Evolutionary conservation across 1,139 yeast species (phyloP).

Genomic region (Saccharomyces hybrid): DNA sequence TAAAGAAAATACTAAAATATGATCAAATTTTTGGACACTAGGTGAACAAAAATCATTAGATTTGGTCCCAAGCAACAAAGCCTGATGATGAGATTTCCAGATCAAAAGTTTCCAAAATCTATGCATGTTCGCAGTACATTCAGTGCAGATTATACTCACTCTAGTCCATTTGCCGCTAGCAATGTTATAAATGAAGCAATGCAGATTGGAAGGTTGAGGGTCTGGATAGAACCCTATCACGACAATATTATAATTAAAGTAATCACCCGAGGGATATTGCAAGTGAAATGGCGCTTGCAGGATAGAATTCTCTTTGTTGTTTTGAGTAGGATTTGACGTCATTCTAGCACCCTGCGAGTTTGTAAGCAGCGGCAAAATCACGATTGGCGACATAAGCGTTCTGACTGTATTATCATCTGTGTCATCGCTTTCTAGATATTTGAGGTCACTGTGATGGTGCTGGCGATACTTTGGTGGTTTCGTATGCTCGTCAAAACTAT

Average conservation of each 20-base stretch:
- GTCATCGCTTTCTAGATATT: background rate
- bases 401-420: slow-evolving; percentile 1
- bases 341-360: slow-evolving; percentile 30
- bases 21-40: slow-evolving; percentile 52
- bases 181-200: slow-evolving; percentile 54
- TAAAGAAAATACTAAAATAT: slow-evolving; percentile 49
- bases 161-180: slow-evolving; percentile 64
- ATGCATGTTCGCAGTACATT: slow-evolving; percentile 48
- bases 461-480: background rate
- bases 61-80: slow-evolving; percentile 45
- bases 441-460: background rate
- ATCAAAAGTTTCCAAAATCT: slow-evolving; percentile 61
- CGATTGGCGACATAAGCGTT: too few species aligned
- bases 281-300: slow-evolving; percentile 33
- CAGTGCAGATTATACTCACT: slow-evolving; percentile 46
- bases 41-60: slow-evolving; percentile 45
- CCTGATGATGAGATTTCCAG: slow-evolving; percentile 72
- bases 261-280: slow-evolving; percentile 52
- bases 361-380: slow-evolving; percentile 30
- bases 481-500: background rate
- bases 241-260: slow-evolving; percentile 58
- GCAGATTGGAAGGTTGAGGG: slow-evolving; percentile 39
- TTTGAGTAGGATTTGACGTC: slow-evolving; percentile 11
- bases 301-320: slow-evolving; percentile 10
- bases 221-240: slow-evolving; percentile 46